Base-by-base conservation (phyloP, 164 flowering plant species). In the Chimonanthus salicifolius region DNA sequence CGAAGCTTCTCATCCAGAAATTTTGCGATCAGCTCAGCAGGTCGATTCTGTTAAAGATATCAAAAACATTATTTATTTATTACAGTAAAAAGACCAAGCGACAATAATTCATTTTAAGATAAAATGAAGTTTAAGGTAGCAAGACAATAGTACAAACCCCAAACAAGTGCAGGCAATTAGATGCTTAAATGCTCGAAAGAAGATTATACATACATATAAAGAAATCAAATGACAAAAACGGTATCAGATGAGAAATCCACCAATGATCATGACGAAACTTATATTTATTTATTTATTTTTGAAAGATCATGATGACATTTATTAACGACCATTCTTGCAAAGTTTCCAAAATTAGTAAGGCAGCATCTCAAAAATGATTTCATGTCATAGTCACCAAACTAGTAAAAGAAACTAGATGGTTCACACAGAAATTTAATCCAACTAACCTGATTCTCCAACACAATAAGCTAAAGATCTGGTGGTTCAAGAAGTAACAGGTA, bases 1-100 rank as follows among this genome's bases (percentile, higher is more conserved):
- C 99, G 98, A 67, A 96, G 98, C 81, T 94, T 96, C 81, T 96
- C 99, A 79, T 96, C 99, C 82, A 96, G 81, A 87, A 92, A 96
- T 84, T 96, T 96, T 7, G 99, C 99, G 75, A 96, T 92, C 75
- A 96, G 82, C 86, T 96, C 99, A 62, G 99, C 98, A 70, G 98
- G 94, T 44, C 98, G 98, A 82, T 94, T 94, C 99, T 94, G 72
- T 77, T 9, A 66, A 75, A 72, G 65, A 62, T 43, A 73, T 20
- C 16, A 74, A 10, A 79, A 67, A 7, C 33, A 67, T 54, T 8
- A 58, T 45, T 54, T 13, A 54, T 54, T 54, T 9, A 54, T 13
- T 54, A 54, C 60, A 11, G n/a, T 11, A 54, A 54, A 54, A 13
- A 54, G 5, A 54, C 4, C 60, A 54, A 54, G 16, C 5, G 60